These are phyloP conservation scores for Xylaria sp. DNA, from an alignment of 2,329 filamentous ascomycete species.

Conservation along the genomic window DNA sequence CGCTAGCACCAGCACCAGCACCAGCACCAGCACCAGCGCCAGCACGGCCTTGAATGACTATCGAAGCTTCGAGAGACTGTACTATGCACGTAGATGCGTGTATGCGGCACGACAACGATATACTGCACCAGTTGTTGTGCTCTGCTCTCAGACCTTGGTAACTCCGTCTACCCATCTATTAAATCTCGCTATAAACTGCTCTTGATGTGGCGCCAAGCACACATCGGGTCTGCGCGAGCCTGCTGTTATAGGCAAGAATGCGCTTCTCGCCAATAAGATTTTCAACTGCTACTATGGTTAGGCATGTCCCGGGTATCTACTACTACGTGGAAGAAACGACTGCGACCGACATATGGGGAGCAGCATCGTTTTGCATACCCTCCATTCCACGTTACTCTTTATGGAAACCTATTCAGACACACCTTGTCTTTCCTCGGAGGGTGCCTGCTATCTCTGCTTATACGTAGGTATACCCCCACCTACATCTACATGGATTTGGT, in stretches of 20 bases:
- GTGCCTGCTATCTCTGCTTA: conserved; percentile 13
- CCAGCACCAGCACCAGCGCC: background rate
- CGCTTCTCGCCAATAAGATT: conserved; percentile 19
- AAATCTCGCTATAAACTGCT: conserved; percentile 20
- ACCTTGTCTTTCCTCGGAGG: conserved; percentile 10
- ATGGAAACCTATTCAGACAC: conserved; percentile 14
- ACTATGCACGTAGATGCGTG: background rate
- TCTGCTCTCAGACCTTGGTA: conserved; percentile 14
- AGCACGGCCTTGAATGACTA: conserved; percentile 1
- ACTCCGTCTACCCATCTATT: conserved; percentile 9
- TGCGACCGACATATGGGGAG: conserved; percentile 11
- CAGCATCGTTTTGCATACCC: conserved; percentile 19
- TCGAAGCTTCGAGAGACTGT: background rate
- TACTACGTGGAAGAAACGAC: conserved; percentile 16
- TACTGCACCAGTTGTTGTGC: conserved; percentile 9
- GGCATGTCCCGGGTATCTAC: background rate
- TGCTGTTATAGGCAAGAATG: conserved; percentile 19
- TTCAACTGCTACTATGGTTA: conserved; percentile 2
- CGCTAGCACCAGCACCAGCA: conserved; percentile 6
- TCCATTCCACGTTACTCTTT: conserved; percentile 23
- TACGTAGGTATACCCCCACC: conserved; percentile 17
- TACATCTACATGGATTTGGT: conserved; percentile 13
- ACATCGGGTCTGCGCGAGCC: conserved; percentile 8
- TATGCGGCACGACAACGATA: conserved; percentile 15
- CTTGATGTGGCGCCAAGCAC: conserved; percentile 14